A percentile compares a stretch with the other conserved stretches of the same genome.
Conservation (phyloP, 2,329 filamentous ascomycete genomes). For the Botrytis sinoallii region DNA sequence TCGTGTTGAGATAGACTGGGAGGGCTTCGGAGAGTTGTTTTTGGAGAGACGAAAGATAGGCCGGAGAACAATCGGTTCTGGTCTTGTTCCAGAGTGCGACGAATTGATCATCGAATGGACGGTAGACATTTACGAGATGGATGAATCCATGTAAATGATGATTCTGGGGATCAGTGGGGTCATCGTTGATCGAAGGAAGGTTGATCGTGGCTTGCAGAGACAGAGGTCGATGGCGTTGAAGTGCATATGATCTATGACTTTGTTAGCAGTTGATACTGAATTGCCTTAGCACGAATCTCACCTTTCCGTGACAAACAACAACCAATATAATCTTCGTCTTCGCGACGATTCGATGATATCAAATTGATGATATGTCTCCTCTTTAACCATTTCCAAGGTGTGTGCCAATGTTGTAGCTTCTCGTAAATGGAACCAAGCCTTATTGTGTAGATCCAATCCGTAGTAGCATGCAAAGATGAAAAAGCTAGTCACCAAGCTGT, state of each 20-base stretch:
- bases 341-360: conserved; percentile 59
- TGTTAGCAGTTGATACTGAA: conserved; percentile 20
- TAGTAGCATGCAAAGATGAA: conserved; percentile 74
- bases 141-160: conserved; percentile 56
- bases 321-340: conserved; percentile 67
- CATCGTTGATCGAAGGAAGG: conserved; percentile 59
- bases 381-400: conserved; percentile 58
- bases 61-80: conserved; percentile 52
- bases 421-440: conserved; percentile 75
- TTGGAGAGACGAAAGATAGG: conserved; percentile 57
- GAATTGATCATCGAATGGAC: conserved; percentile 63
- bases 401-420: conserved; percentile 71
- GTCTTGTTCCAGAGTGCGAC: conserved; percentile 66
- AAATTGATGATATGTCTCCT: conserved; percentile 59
- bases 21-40: conserved; percentile 59
- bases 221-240: conserved; percentile 67
- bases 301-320: conserved; percentile 70
- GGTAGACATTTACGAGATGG: conserved; percentile 60
- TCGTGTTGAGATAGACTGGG: conserved; percentile 49
- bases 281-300: conserved; percentile 36
- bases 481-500: conserved; percentile 69
- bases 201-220: conserved; percentile 68
- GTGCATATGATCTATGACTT: conserved; percentile 58
- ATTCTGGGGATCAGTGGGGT: conserved; percentile 54
- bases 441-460: conserved; percentile 68